Evolutionary conservation across 2,329 filamentous ascomycete genomes (phyloP), one percentile per base, ranked within the genome.

Genomic region (Aspergillus clavatus): DNA sequence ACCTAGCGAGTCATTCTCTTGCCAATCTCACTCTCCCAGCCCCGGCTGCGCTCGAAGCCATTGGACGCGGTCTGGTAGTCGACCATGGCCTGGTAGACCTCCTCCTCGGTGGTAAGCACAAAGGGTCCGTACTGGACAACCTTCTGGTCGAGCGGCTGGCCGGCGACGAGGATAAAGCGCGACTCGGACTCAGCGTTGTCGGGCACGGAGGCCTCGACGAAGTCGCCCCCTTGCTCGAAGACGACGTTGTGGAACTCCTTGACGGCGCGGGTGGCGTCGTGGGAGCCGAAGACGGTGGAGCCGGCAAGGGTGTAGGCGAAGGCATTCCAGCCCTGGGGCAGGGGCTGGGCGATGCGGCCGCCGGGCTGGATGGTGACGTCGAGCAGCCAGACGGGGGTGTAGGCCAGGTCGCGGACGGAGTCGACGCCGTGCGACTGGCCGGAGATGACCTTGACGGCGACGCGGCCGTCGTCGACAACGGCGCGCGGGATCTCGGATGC

Each of bases 371-470:
- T 80, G 16, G 80, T 82, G 41, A 96, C 74, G 64, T 97, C 91
- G 36, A 97, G 76, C 51, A 95, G 77, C 91, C 91, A 97, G n/a
- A 97, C 89, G 0, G 93, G 93, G 1, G 91, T 97, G 69, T 97
- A 96, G 11, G 91, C 90, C 36, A 97, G 75, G 61, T 97, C 90
- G 63, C 91, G 83, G 42, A 95, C 80, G 11, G 84, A 89, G 62
- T 96, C 90, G 42, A 93, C 80, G 36, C 88, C 90, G 59, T 89
- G 84, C 43, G 82, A 84, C 63, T 86, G 82, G 16, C 91, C 93
- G 1, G 84, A 90, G 57, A 97, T 97, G 55, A 97, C 86, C 71
- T 95, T 96, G 55, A 97, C 77, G 31, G 75, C 76, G 14, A 95
- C 89, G 51, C 80, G 84, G 43, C 80, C 86, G 35, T 82, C 81